Evolutionary conservation across 495 filamentous ascomycete species (phyloP).

Genomic region (Podospora pseudoanserina): DNA sequence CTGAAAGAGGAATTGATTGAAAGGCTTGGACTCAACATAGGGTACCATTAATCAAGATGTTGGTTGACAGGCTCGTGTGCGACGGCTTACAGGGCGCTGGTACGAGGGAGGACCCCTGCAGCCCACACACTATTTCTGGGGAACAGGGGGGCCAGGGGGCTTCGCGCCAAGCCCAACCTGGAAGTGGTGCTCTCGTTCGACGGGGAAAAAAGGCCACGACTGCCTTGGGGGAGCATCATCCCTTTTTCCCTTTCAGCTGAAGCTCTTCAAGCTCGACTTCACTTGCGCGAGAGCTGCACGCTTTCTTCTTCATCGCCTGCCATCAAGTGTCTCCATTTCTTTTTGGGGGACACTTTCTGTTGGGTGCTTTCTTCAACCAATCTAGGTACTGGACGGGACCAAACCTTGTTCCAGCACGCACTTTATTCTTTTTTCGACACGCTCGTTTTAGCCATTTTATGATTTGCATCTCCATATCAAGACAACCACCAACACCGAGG

Average conservation of each 20-base stretch:
- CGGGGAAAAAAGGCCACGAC: conserved; percentile 31
- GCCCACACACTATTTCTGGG: neutral
- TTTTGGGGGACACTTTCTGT: conserved; percentile 21
- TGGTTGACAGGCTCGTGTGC: conserved; percentile 3
- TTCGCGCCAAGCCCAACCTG: conserved; percentile 23
- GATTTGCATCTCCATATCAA: conserved; percentile 24
- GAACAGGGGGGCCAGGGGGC: conserved; percentile 11
- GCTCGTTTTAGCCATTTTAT: conserved; percentile 27
- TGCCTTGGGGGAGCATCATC: conserved; percentile 20
- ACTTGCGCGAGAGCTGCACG: conserved; percentile 18
- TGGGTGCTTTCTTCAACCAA: conserved; percentile 12
- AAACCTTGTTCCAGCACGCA: conserved; percentile 12
- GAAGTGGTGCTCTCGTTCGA: conserved; percentile 8
- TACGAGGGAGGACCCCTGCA: conserved; percentile 1
- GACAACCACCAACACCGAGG: conserved; percentile 12
- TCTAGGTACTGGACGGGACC: conserved; percentile 7
- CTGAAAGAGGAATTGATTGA: neutral
- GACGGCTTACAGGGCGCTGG: neutral
- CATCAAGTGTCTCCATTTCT: conserved; percentile 21
- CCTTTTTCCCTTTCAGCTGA: conserved; percentile 20
- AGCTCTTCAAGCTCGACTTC: conserved; percentile 23
- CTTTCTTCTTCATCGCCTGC: conserved; percentile 20
- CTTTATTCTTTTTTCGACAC: conserved; percentile 25
- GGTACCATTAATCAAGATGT: neutral
- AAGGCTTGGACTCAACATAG: neutral